Conservation (phyloP, 352 stramenopile species). For the Phytophthora hibernalis region DNA sequence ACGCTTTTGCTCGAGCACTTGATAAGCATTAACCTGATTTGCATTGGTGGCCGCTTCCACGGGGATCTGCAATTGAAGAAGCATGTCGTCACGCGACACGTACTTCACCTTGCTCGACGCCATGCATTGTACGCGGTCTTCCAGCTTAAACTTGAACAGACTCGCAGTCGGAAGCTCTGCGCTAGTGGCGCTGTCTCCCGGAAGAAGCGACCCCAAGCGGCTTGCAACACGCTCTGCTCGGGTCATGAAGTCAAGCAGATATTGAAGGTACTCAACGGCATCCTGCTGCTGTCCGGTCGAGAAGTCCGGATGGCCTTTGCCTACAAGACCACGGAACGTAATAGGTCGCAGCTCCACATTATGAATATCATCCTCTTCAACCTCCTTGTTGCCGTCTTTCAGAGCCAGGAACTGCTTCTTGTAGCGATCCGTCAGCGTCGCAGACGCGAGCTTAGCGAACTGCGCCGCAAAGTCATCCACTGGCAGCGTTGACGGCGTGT, state of each 20-base stretch:
- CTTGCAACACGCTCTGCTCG: conserved; percentile 73
- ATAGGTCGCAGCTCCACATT: conserved; percentile 63
- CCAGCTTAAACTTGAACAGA: conserved; percentile 94
- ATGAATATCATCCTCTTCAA: conserved; percentile 51
- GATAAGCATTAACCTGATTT: conserved; percentile 86
- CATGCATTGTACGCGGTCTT: conserved; percentile 85
- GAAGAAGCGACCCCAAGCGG: conserved; percentile 61
- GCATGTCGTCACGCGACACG: conserved; percentile 75
- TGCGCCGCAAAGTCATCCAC: conserved; percentile 92
- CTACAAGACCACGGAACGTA: conserved; percentile 97
- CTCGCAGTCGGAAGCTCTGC: conserved; percentile 69
- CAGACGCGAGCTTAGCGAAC: conserved; percentile 93
- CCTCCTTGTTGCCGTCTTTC: conserved; percentile 29
- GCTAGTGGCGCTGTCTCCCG: conserved; percentile 36
- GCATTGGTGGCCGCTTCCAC: conserved; percentile 88
- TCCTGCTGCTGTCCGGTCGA: conserved; percentile 98
- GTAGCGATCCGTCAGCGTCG: conserved; percentile 91
- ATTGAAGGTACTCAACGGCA: conserved; percentile 97
- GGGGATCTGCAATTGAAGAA: conserved; percentile 90
- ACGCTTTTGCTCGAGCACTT: conserved; percentile 85
- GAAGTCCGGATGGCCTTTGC: conserved; percentile 96
- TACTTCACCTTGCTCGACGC: conserved; percentile 90
- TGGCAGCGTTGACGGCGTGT: conserved; percentile 31
- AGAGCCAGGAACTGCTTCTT: conserved; percentile 51
- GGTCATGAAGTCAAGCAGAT: conserved; percentile 95